These are phyloP conservation scores for Talaromyces sp. DNA, from an alignment of 2,329 filamentous ascomycete genomes.

Conservation along the genomic window DNA sequence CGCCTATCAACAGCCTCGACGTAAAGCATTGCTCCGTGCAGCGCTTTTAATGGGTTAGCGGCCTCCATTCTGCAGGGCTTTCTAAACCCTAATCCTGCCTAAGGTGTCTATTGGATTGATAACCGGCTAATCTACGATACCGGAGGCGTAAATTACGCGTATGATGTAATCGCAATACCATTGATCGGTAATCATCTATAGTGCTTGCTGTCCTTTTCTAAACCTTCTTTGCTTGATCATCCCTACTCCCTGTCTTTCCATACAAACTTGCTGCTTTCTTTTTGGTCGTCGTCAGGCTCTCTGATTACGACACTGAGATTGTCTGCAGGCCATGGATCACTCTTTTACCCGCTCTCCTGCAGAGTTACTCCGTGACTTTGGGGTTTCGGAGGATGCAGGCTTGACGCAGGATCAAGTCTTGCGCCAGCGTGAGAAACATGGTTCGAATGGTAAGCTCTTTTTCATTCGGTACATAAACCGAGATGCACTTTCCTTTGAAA, in stretches of 20 bases:
- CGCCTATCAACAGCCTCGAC: not conserved
- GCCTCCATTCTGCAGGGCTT: slow-evolving; percentile 2
- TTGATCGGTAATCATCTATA: not conserved
- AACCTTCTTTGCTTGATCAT: slow-evolving; percentile 23
- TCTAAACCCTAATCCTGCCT: slow-evolving; percentile 2
- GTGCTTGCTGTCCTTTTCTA: slow-evolving; percentile 23
- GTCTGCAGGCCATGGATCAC: slow-evolving; percentile 49
- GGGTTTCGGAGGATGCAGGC: slow-evolving; percentile 52
- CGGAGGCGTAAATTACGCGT: not conserved
- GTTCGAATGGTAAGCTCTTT: slow-evolving; percentile 53
- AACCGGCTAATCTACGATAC: slow-evolving; percentile 3
- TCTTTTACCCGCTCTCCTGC: slow-evolving; percentile 51
- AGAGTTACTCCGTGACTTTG: slow-evolving; percentile 54
- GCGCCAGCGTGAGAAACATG: slow-evolving; percentile 49
- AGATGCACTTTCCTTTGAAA: not conserved
- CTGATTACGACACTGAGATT: slow-evolving; percentile 16
- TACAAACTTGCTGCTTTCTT: slow-evolving; percentile 13
- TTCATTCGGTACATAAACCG: not conserved
- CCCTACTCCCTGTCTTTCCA: slow-evolving; percentile 5
- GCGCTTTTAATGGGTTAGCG: not conserved
- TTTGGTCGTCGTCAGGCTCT: slow-evolving; percentile 8
- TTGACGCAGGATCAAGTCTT: slow-evolving; percentile 52
- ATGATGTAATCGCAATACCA: not conserved
- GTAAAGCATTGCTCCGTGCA: not conserved
- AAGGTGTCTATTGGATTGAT: slow-evolving; percentile 1